Base-by-base conservation (phyloP, 306 rosid genomes). In the Carpinus viminea region DNA sequence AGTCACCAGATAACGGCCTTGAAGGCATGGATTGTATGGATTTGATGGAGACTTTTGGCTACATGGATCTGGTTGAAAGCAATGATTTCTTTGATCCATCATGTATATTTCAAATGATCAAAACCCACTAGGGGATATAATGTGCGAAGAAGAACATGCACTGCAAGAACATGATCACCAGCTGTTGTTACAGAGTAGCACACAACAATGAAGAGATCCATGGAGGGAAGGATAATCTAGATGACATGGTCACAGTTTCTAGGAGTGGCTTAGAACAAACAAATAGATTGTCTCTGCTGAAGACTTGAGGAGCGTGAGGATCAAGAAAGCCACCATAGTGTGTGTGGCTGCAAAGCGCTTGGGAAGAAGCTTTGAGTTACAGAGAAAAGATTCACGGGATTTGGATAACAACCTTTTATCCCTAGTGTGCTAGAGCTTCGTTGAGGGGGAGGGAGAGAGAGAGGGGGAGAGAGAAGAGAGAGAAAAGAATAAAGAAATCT, bases 201-300 rank as follows among this genome's bases (percentile, higher is more conserved):
- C n/a, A 50, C 4, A 48, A 73, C 8, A 45, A 64, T 5, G 77
- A 57, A 69, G 87, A 53, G 79, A 76, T 41, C 45, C 62, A 76
- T 3, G 74, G 57, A 46, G 72, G 77, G 65, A 68, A 52, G 0
- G 45, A 6, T 6, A 6, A 5, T 41, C 72, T 56, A 11, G 90
- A 88, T 38, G 99, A 93, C 24, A 90, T 95, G 98, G 90, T 89
- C 34, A 81, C 17, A n/a, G 96, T 95, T 93, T 95, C 83, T 81
- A 93, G 87, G 98, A 95, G 41, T 95, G 98, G 99, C 86, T 95
- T 7, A 90, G 90, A 76, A 76, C 85, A 2, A 95, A 95, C 73
- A 86, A 81, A 76, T 98, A 95, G 38, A 90, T 84, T 12, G 96
- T 95, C 5, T 95, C 99, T 0, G 99, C 99, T 0, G 94, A 87